Evolutionary conservation across 1,284 basidiomycete genomes (phyloP), one percentile per base, ranked within the genome.

Genomic region (Trametes versicolor): DNA sequence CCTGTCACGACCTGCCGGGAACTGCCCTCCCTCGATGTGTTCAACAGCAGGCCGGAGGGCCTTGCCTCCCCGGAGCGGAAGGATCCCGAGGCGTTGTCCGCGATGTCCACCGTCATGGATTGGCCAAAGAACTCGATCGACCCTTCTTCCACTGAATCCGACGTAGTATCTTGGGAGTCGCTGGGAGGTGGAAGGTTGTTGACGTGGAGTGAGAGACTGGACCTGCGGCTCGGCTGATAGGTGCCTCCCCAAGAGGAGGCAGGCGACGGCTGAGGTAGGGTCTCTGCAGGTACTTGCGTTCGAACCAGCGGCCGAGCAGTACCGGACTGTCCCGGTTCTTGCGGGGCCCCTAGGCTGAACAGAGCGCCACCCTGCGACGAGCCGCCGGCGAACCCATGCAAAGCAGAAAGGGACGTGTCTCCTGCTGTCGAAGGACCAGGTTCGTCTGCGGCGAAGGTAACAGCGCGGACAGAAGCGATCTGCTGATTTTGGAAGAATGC

Each of bases 171-270:
- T 2, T 56, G 48, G 52, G 41, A 62, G 8, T 49, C 56, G 17
- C 57, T 39, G 1, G 68, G 63, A 10, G 60, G 23, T 2, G 65
- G 60, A 23, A 69, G 45, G 52, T 60, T 62, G 50, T 61, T 57
- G 15, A 69, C n/a, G 0, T 50, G 43, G 21, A 69, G 65, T 21
- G 65, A 62, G 15, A 73, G 59, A 43, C 70, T 73, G 2, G 69
- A 67, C 50, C 65, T 64, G 41, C 63, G 59, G 23, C 68, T 68
- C 3, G 52, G 51, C 10, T 65, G 53, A 34, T 60, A 66, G 23
- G 53, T 58, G 9, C 55, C 56, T 4, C 71, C 72, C 72, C 72
- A 73, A 2, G 72, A 68, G 1, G 68, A 60, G 0, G 71, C 72
- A 2, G 72, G 70, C 29, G 72, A 73, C 8, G 68, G 68, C 27